Percentiles rank a stretch among this genome's conserved stretches.
Evolutionary conservation across 2,329 filamentous ascomycete species (phyloP).

Genomic region (Trichoderma guizhouense): DNA sequence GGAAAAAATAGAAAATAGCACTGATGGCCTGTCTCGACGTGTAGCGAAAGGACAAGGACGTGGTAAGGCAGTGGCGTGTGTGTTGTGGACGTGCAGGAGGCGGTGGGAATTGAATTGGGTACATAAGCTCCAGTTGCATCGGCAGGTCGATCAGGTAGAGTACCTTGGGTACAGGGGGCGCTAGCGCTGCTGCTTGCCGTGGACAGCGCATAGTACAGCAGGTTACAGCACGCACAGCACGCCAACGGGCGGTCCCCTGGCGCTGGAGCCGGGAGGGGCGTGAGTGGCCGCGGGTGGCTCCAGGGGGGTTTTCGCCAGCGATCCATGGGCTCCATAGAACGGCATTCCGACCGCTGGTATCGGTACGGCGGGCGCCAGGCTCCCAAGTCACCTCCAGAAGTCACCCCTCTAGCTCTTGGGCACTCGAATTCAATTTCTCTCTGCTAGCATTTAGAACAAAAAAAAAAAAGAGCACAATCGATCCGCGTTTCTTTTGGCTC

Average conservation of each 20-base stretch:
- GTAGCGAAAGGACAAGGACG: constrained; percentile 17
- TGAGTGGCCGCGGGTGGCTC: neutral
- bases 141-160: constrained; percentile 5
- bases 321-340: neutral
- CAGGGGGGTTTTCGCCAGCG: neutral
- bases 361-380: neutral
- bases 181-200: constrained; percentile 13
- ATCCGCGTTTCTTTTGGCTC: constrained; percentile 16
- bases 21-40: neutral
- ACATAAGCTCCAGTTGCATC: neutral
- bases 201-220: constrained; percentile 13
- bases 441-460: neutral
- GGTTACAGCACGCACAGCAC: constrained; percentile 16
- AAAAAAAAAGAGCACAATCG: neutral
- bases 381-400: neutral
- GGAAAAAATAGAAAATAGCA: constrained; percentile 17
- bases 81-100: constrained; percentile 16
- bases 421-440: neutral
- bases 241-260: constrained; percentile 2
- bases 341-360: neutral
- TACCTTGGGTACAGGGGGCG: neutral
- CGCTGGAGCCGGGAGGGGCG: neutral
- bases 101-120: constrained; percentile 15
- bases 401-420: constrained; percentile 3
- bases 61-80: constrained; percentile 4